Conservation (phyloP, 2,329 filamentous ascomycete species). For the Cryoendolithus antarcticus region DNA sequence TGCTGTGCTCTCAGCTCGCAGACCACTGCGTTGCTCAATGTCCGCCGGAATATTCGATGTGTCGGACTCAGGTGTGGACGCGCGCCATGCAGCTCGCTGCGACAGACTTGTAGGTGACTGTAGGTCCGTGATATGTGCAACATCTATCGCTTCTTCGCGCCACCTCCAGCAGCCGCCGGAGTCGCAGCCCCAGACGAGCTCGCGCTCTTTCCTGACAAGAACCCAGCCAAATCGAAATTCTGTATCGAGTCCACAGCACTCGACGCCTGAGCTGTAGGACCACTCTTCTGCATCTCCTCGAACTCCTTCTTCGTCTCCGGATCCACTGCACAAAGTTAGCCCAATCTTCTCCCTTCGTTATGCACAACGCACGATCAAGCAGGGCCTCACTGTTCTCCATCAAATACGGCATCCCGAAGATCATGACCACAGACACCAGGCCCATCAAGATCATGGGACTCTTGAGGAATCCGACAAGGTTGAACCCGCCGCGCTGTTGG, state of each 20-base stretch:
- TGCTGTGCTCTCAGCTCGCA: no score
- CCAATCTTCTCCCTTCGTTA: background rate
- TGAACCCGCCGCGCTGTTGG: constrained; percentile 55
- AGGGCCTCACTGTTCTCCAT: constrained; percentile 77
- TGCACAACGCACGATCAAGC: background rate
- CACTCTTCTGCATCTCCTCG: constrained; percentile 68
- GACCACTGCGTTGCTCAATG: no score
- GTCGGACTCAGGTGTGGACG: no score
- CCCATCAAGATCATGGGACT: constrained; percentile 96
- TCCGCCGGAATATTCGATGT: no score
- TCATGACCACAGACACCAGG: constrained; percentile 66
- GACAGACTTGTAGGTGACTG: no score
- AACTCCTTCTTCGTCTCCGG: constrained; percentile 90
- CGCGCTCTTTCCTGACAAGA: constrained; percentile 46
- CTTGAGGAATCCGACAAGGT: constrained; percentile 63
- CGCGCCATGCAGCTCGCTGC: no score
- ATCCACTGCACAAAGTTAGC: constrained; percentile 57
- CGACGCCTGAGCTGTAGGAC: constrained; percentile 36
- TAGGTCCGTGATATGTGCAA: no score
- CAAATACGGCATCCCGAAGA: constrained; percentile 87
- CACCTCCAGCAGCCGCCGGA: no score
- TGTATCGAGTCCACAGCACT: constrained; percentile 42
- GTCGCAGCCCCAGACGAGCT: no score
- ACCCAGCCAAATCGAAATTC: constrained; percentile 56
- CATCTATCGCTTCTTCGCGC: no score